Evolutionary conservation across 352 stramenopile species (phyloP).

Genomic region (Globisporangium paroecandrum): DNA sequence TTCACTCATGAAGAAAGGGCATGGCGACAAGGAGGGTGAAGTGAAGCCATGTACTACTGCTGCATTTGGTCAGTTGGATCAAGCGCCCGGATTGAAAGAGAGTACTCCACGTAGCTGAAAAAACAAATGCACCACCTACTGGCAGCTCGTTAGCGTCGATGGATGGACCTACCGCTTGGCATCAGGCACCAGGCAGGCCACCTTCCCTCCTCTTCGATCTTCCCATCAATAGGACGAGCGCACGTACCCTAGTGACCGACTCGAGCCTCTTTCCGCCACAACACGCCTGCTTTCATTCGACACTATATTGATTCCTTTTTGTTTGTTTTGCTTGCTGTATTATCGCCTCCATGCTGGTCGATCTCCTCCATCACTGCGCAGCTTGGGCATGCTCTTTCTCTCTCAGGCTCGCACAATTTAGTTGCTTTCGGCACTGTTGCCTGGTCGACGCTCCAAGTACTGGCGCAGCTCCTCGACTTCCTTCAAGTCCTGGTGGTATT

Average conservation of each 20-base stretch:
- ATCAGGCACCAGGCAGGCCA: too few species aligned
- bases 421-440: constrained; percentile 42
- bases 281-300: background rate
- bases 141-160: background rate
- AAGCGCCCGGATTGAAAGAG: background rate
- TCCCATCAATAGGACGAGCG: background rate
- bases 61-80: background rate
- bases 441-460: constrained; percentile 62
- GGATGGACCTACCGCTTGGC: background rate
- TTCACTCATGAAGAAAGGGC: background rate
- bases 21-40: background rate
- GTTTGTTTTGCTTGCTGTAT: background rate
- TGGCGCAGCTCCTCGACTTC: constrained; percentile 74
- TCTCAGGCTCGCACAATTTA: constrained; percentile 15
- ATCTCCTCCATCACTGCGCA: background rate
- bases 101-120: background rate
- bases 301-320: constrained; percentile 4
- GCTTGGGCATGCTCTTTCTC: background rate
- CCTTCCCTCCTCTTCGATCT: background rate
- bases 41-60: background rate
- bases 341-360: background rate
- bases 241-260: background rate
- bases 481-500: constrained; percentile 69
- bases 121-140: background rate
- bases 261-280: background rate